Evolutionary conservation across 2,329 filamentous ascomycete genomes (phyloP).

Genomic region (Colletotrichum lupini): DNA sequence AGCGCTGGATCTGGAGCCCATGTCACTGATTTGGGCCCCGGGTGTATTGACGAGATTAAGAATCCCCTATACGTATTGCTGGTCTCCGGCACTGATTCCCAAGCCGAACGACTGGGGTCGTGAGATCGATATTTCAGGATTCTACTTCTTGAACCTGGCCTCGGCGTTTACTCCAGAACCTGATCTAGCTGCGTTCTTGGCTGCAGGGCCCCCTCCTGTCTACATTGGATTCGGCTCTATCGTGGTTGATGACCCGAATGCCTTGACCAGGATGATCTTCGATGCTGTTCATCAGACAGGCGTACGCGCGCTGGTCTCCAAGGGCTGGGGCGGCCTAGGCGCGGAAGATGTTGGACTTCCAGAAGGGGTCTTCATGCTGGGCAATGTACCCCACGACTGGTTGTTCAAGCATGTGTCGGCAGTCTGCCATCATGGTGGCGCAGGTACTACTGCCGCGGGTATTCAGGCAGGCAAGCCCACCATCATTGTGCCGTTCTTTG

Average conservation of each 20-base stretch:
- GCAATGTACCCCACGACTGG: constrained; percentile 91
- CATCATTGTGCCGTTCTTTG: constrained; percentile 87
- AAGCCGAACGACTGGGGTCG: constrained; percentile 82
- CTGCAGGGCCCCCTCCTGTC: constrained; percentile 76
- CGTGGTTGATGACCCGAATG: constrained; percentile 80
- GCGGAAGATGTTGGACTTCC: constrained; percentile 77
- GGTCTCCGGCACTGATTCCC: constrained; percentile 84
- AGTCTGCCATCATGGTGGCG: constrained; percentile 89
- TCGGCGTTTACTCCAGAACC: constrained; percentile 73
- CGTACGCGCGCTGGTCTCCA: constrained; percentile 83
- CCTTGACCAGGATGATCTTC: constrained; percentile 77
- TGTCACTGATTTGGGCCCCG: constrained; percentile 86
- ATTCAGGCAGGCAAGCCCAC: constrained; percentile 84
- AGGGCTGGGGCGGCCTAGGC: constrained; percentile 89
- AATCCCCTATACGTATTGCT: constrained; percentile 91
- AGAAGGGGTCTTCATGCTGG: constrained; percentile 83
- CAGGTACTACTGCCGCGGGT: constrained; percentile 89
- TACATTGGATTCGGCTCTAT: constrained; percentile 90
- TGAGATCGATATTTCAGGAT: constrained; percentile 79
- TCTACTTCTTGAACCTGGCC: constrained; percentile 78
- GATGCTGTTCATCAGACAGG: constrained; percentile 75
- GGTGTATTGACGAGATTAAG: constrained; percentile 80
- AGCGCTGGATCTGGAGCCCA: constrained; percentile 77
- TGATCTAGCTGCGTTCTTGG: constrained; percentile 74
- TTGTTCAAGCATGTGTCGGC: constrained; percentile 83